Evolutionary conservation across 257 asterid genomes (phyloP), one percentile per base, ranked within the genome.

Genomic region (Gentiana straminea): DNA sequence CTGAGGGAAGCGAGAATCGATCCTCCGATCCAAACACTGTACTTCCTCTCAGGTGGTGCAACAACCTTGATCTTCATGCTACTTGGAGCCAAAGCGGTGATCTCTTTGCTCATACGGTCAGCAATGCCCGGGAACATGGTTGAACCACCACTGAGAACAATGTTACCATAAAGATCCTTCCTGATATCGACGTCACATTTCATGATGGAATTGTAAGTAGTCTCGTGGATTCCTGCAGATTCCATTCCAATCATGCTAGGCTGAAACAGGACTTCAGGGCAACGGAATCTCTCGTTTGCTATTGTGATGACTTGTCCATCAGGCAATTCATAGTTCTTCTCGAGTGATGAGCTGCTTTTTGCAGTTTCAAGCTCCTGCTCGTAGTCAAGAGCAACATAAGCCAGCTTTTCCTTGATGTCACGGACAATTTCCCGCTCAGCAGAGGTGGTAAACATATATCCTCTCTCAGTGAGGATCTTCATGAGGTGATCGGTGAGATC

Each of bases 351-450:
- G 64, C 77, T 75, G 72, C 75, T 68, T 61, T 59, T 75, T 6
- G 81, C 69, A 1, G 77, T 71, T 51, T 75, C 81, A 24, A 68
- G 67, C 64, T 75, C 81, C 64, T 75, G 81, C 72, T 75, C 81
- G 0, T 57, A 75, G 70, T 75, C 81, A 47, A 75, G 75, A 58
- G 81, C 81, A 53, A 75, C 81, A 65, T 75, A 75, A 13, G 81
- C 77, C 60, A 75, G 77, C 63, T 75, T 75, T 51, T 71, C 77
- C 62, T 75, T 75, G 49, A 75, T 58, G 32, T 75, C 81, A 64
- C 81, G 81, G 57, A 75, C 81, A 67, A 75, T 75, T 75, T 75
- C 81, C 68, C 81, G 81, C 62, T 75, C 81, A n/a, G 81, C 81
- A 12, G 81, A 67, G 55, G 81, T 75, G 64, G 81, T 75, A 75